These are phyloP conservation scores for Carpinus viminea DNA, from an alignment of 306 rosid genomes.

Conservation along the genomic window DNA sequence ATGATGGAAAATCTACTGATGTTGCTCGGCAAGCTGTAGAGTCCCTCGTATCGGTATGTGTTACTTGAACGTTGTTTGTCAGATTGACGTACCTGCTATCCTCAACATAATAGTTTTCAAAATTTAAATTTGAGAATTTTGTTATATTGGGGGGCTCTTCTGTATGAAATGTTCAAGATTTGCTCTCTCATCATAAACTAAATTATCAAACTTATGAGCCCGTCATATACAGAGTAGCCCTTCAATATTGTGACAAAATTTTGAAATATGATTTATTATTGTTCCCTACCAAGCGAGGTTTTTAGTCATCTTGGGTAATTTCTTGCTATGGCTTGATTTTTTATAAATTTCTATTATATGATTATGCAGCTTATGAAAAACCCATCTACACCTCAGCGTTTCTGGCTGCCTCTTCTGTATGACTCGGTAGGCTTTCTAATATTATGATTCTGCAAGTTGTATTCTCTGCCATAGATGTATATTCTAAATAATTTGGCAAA, in stretches of 20 bases:
- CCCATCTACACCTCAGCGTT: conserved; percentile 87
- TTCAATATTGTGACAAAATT: not conserved
- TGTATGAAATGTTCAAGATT: not conserved
- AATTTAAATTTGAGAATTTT: not conserved
- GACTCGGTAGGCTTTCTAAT: conserved; percentile 69
- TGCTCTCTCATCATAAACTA: not conserved
- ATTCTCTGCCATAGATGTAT: not conserved
- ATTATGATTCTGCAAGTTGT: not conserved
- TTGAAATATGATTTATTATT: not conserved
- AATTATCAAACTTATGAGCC: not conserved
- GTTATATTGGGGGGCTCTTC: not conserved
- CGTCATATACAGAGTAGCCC: not conserved
- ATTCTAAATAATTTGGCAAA: not conserved
- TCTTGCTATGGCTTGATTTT: not conserved
- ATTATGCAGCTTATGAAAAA: conserved; percentile 82
- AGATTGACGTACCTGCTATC: not conserved
- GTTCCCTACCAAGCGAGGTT: not conserved
- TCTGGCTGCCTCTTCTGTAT: conserved; percentile 85
- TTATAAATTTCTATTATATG: not conserved
- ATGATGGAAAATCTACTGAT: conserved; percentile 56
- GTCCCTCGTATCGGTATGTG: conserved; percentile 67
- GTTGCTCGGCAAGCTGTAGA: conserved; percentile 77
- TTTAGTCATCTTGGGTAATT: not conserved
- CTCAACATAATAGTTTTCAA: not conserved
- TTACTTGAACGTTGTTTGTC: not conserved